These are phyloP conservation scores for Atalantia buxifolia DNA, from an alignment of 345 rosid genomes.

Conservation along the genomic window DNA sequence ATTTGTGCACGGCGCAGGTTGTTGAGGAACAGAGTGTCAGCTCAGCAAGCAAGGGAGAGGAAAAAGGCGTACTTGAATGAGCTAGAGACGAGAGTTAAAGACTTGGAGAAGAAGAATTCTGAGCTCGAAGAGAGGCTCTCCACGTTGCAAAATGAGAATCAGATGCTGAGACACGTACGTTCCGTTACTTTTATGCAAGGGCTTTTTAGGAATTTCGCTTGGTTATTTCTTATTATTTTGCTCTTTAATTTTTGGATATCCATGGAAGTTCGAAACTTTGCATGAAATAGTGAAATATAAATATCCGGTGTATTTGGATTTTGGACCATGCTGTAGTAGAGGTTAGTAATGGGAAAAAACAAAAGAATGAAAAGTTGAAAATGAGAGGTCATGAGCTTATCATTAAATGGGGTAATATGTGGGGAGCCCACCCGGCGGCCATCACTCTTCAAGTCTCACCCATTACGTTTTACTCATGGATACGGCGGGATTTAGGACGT, in stretches of 20 bases:
- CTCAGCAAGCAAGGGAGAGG: slow-evolving; percentile 99
- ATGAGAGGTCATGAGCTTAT: slow-evolving; percentile 8
- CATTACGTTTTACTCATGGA: background rate
- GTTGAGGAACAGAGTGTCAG: slow-evolving; percentile 98
- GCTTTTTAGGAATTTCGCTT: background rate
- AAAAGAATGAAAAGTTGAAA: background rate
- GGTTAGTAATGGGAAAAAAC: background rate
- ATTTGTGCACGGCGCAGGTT: slow-evolving; percentile 40
- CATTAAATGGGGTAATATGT: slow-evolving; percentile 14
- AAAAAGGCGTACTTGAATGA: slow-evolving; percentile 87
- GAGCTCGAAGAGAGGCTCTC: slow-evolving; percentile 90
- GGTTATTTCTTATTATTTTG: background rate
- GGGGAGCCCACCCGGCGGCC: slow-evolving; percentile 20
- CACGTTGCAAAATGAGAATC: slow-evolving; percentile 94
- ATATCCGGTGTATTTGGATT: background rate
- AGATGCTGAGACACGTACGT: slow-evolving; percentile 95
- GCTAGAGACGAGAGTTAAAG: slow-evolving; percentile 74
- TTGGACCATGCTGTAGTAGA: background rate
- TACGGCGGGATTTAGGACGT: too few species aligned
- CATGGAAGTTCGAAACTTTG: background rate
- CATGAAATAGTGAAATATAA: background rate
- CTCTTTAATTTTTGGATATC: background rate
- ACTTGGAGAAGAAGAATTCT: slow-evolving; percentile 85
- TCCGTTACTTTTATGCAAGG: background rate
- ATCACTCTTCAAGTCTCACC: background rate